Evolutionary conservation across 176 grass and related monocot species (phyloP), one percentile per base, ranked within the genome.

Genomic region (Rhynchospora tenuis): DNA sequence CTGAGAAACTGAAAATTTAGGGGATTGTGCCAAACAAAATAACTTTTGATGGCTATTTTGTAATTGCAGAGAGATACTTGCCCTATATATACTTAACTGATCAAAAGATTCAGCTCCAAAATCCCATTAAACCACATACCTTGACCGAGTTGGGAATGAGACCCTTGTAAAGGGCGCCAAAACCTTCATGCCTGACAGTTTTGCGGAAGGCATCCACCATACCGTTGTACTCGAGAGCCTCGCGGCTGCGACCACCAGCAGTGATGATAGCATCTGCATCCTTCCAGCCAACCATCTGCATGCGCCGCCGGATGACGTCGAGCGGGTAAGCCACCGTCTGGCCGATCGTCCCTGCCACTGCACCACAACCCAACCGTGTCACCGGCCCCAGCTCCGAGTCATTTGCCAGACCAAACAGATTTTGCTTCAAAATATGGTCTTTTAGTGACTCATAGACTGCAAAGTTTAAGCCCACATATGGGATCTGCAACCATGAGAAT

Each of bases 211-310:
- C 96, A 84, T 99, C 96, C 7, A 99, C 45, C 96, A 99, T 99
- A 55, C 96, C 96, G 38, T 72, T 86, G 72, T 99, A 99, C 69
- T 99, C 90, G 38, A 99, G 79, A 5, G 77, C 86, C 26, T 83
- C 89, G 84, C 91, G 90, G 28, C 80, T 86, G 46, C 71, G 64
- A 51, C 88, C 81, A 75, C 91, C 65, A 44, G 90, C 93, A 85
- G 91, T 86, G 65, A 99, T 57, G 85, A 99, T 90, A 44, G 91
- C 92, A 48, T 90, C 86, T 48, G 96, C 96, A 54, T 99, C 89
- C 78, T 84, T 95, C 96, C 96, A 99, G 31, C 96, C 96, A 0
- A 93, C 91, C 96, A 99, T 99, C 88, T 99, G 96, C 96, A 99
- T 99, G 79, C 96, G 94, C 78, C 96, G 92, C 79, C 96, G 87